Percentiles rank a stretch among this genome's conserved stretches.
Evolutionary conservation across 164 flowering plant genomes (phyloP).

Genomic region (Macadamia tetraphylla): DNA sequence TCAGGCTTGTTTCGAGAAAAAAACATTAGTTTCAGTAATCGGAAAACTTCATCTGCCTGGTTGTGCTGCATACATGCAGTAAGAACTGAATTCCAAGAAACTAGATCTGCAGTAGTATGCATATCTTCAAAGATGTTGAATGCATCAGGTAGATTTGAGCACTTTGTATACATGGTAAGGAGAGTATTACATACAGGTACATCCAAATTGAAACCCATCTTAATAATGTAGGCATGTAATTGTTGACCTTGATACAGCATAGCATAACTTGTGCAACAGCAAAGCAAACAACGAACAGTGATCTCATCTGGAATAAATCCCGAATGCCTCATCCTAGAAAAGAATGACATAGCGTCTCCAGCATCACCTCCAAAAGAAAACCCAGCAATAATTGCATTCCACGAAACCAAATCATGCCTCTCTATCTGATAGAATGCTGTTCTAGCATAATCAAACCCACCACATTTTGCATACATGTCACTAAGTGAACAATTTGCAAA

Average conservation of each 20-base stretch:
- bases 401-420: slow-evolving; percentile 54
- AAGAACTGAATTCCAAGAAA: slow-evolving; percentile 69
- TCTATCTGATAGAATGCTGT: slow-evolving; percentile 44
- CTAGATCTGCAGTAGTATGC: slow-evolving; percentile 27
- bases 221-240: slow-evolving; percentile 45
- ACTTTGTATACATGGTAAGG: slow-evolving; percentile 59
- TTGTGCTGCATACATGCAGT: slow-evolving; percentile 50
- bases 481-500: slow-evolving; percentile 64
- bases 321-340: slow-evolving; percentile 41
- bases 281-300: slow-evolving; percentile 51
- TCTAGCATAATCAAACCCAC: slow-evolving; percentile 38
- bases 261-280: slow-evolving; percentile 33
- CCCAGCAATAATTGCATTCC: slow-evolving; percentile 71
- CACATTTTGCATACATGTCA: slow-evolving; percentile 75
- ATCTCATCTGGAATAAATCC: slow-evolving; percentile 46
- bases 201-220: slow-evolving; percentile 31
- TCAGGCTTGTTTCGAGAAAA: slow-evolving; percentile 35
- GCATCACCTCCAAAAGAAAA: slow-evolving; percentile 36
- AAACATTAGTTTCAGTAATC: slow-evolving; percentile 38
- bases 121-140: slow-evolving; percentile 39
- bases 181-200: slow-evolving; percentile 47
- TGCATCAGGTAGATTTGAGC: slow-evolving; percentile 34
- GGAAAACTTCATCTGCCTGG: slow-evolving; percentile 36
- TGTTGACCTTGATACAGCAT: slow-evolving; percentile 40
- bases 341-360: slow-evolving; percentile 38